phyloP scores from a whole-genome alignment of 345 rosid genomes.

The Pugionium cornutum region DNA sequence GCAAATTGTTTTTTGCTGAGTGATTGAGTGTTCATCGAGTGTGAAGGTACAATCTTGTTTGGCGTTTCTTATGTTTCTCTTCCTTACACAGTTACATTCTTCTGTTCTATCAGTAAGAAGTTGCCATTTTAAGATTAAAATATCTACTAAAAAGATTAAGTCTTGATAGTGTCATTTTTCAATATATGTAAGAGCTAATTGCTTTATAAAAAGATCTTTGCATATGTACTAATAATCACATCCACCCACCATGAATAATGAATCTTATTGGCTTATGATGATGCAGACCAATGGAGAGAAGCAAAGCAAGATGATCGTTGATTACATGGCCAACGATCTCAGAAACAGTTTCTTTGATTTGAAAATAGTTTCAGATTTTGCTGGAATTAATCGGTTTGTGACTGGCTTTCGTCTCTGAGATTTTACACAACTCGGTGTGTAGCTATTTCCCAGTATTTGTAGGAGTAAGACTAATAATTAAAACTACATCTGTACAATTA shows the following conservation, averaged over 20 bases:
- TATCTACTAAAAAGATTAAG: not conserved
- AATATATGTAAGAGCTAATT: not conserved
- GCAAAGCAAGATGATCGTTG: slow-evolving; percentile 68
- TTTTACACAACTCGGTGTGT: slow-evolving; percentile 4
- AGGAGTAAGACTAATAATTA: not conserved
- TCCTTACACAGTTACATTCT: not conserved
- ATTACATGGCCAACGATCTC: slow-evolving; percentile 48
- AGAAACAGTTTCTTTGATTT: slow-evolving; percentile 52
- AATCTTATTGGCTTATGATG: slow-evolving; percentile 17
- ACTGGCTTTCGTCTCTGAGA: slow-evolving; percentile 57
- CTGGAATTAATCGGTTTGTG: slow-evolving; percentile 65
- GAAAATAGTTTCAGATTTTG: slow-evolving; percentile 62
- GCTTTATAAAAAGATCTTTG: not conserved
- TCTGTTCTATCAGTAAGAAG: no score
- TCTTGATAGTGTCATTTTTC: not conserved
- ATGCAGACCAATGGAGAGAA: slow-evolving; percentile 79
- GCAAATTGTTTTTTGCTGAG: not conserved
- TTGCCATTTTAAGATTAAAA: not conserved
- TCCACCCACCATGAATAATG: slow-evolving; percentile 18
- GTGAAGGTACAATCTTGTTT: not conserved
- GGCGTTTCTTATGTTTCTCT: not conserved
- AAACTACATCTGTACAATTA: no score
- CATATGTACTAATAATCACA: not conserved
- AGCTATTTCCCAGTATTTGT: slow-evolving; percentile 3
- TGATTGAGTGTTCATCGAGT: not conserved